These are phyloP conservation scores for Mycena capillaripes DNA, from an alignment of 768 basidiomycete species.

Conservation along the genomic window DNA sequence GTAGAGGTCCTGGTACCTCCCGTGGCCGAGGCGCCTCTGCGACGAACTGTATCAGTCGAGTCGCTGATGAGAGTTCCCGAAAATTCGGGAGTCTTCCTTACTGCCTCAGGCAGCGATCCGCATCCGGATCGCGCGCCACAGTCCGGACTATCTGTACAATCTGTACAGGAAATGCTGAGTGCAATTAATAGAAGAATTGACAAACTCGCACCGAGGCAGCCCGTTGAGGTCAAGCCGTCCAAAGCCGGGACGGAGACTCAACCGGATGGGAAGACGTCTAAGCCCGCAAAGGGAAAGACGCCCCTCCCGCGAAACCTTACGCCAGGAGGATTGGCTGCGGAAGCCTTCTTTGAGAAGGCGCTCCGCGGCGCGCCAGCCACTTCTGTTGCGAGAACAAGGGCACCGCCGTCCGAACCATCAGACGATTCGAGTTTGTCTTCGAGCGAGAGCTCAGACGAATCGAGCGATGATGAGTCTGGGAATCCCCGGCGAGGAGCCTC, in stretches of 20 bases:
- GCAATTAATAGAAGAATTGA: too few species aligned
- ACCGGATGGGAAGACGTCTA: background rate
- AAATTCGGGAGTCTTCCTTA: too few species aligned
- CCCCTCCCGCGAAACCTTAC: background rate
- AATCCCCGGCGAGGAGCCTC: background rate
- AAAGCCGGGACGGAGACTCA: background rate
- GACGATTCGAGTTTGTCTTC: background rate
- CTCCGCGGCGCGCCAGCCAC: background rate
- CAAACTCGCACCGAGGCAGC: background rate
- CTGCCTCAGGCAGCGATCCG: too few species aligned
- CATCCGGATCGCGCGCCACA: too few species aligned
- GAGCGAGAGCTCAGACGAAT: conserved; percentile 11
- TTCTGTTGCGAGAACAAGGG: background rate
- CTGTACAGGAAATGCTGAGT: too few species aligned
- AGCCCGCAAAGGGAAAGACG: background rate
- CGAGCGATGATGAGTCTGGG: background rate
- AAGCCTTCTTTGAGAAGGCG: background rate
- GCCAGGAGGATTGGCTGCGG: background rate
- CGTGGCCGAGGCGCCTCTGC: too few species aligned
- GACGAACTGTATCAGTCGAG: too few species aligned
- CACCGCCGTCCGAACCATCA: background rate
- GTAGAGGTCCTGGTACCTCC: too few species aligned
- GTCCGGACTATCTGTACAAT: too few species aligned
- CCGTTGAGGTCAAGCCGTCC: background rate
- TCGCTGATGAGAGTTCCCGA: too few species aligned